These are phyloP conservation scores for Phragmites australis DNA, from an alignment of 176 grass and related monocot species.

Conservation along the genomic window DNA sequence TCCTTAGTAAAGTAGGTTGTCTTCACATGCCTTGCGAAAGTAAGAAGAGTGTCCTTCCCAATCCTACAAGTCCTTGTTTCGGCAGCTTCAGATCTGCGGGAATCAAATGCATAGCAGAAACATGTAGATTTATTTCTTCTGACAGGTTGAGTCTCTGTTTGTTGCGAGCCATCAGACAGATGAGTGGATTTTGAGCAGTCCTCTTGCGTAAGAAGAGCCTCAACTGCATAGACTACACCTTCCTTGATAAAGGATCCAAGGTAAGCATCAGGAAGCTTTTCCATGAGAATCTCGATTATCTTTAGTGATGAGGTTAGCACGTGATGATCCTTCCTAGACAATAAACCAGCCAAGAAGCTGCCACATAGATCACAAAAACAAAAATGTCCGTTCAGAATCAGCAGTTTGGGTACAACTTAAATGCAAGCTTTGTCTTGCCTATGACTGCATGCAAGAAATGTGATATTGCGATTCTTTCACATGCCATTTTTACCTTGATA, in stretches of 20 bases:
- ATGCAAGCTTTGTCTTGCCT: conserved; percentile 15
- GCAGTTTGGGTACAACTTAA: neutral
- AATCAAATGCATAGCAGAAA: conserved; percentile 87
- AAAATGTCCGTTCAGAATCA: conserved; percentile 25
- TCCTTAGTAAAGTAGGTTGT: conserved; percentile 72
- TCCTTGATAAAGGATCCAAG: conserved; percentile 95
- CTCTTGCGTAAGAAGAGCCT: conserved; percentile 76
- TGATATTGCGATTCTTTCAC: neutral
- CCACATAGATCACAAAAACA: conserved; percentile 46
- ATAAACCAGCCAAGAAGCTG: conserved; percentile 96
- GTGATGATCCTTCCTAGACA: conserved; percentile 89
- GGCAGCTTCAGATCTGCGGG: conserved; percentile 36
- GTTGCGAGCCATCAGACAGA: conserved; percentile 41
- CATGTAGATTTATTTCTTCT: conserved; percentile 68
- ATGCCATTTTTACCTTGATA: conserved; percentile 70
- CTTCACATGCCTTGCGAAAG: conserved; percentile 73
- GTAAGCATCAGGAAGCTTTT: conserved; percentile 93
- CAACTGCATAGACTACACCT: conserved; percentile 84
- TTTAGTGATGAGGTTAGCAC: conserved; percentile 71
- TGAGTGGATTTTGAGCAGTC: conserved; percentile 51
- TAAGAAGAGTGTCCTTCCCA: conserved; percentile 56
- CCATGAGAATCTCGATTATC: conserved; percentile 95
- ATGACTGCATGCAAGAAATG: conserved; percentile 23
- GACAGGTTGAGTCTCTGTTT: conserved; percentile 46
- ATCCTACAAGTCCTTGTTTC: conserved; percentile 67